Evolutionary conservation across 495 filamentous ascomycete genomes (phyloP).

Genomic region (Clohesyomyces aquaticus): DNA sequence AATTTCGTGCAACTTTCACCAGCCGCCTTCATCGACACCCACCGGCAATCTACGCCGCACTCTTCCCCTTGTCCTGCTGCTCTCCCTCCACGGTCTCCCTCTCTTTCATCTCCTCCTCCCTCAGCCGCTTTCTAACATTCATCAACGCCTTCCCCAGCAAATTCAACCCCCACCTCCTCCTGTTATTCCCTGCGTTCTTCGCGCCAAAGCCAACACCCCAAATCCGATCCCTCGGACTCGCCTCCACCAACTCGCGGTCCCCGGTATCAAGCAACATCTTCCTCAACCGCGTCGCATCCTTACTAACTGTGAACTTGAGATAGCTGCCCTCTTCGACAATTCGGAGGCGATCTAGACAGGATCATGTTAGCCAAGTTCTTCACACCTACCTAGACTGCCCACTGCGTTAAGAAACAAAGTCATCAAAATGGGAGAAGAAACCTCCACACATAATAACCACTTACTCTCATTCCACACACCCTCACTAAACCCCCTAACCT

Average conservation of each 20-base stretch:
- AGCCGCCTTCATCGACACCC: too few relatives aligned
- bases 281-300: constrained; percentile 47
- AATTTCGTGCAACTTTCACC: too few relatives aligned
- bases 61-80: not conserved
- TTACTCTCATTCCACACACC: constrained; percentile 54
- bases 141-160: constrained; percentile 65
- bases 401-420: too few relatives aligned
- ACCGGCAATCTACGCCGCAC: not conserved
- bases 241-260: constrained; percentile 62
- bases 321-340: constrained; percentile 66
- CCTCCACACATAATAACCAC: constrained; percentile 10
- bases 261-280: constrained; percentile 60
- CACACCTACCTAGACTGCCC: too few relatives aligned
- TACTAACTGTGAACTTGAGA: constrained; percentile 59
- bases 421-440: not conserved
- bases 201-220: constrained; percentile 69
- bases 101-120: constrained; percentile 32
- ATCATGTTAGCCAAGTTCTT: too few relatives aligned
- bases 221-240: constrained; percentile 61
- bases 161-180: constrained; percentile 66
- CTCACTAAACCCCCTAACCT: constrained; percentile 59
- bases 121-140: constrained; percentile 53
- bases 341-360: constrained; percentile 54
- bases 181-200: constrained; percentile 52
- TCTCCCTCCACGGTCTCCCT: constrained; percentile 8